Percentiles rank a stretch among this genome's conserved stretches.
Conservation (phyloP, 257 asterid species). For the Paulownia fortunei region DNA sequence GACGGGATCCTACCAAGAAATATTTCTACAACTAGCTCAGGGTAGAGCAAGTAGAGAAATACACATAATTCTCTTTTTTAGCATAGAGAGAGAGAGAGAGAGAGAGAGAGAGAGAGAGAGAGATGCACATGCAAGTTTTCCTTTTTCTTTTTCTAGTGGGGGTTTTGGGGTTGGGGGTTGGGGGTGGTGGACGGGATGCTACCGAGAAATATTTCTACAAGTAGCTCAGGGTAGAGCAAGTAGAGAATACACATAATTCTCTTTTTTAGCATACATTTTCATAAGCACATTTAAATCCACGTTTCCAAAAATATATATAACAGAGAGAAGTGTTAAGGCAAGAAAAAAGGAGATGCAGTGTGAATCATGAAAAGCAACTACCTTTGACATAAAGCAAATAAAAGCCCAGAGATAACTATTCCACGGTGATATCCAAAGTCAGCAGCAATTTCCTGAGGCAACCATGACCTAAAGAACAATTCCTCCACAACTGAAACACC, state of each 20-base stretch:
- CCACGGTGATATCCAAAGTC: conserved; percentile 85
- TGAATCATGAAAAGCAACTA: conserved; percentile 32
- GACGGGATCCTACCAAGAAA: background rate
- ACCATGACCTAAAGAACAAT: conserved; percentile 88
- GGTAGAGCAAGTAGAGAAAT: background rate
- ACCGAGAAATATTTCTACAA: background rate
- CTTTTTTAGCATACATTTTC: background rate
- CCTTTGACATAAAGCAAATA: conserved; percentile 84
- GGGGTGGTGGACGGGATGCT: background rate
- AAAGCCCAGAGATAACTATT: conserved; percentile 75
- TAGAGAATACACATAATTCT: background rate
- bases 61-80: background rate
- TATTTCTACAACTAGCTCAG: background rate
- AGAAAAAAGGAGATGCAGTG: conserved; percentile 13
- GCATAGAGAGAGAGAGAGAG: background rate
- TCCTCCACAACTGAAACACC: conserved; percentile 81
- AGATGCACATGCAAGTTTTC: background rate
- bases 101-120: too few relatives aligned
- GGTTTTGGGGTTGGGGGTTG: too few relatives aligned
- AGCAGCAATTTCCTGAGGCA: conserved; percentile 86
- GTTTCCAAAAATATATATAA: background rate
- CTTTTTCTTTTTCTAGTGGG: background rate
- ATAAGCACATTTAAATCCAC: conserved; percentile 16
- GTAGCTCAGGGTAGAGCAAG: background rate
- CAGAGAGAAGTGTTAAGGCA: background rate